phyloP scores from a whole-genome alignment of 2,329 filamentous ascomycete species.

The Diplodia intermedia region DNA sequence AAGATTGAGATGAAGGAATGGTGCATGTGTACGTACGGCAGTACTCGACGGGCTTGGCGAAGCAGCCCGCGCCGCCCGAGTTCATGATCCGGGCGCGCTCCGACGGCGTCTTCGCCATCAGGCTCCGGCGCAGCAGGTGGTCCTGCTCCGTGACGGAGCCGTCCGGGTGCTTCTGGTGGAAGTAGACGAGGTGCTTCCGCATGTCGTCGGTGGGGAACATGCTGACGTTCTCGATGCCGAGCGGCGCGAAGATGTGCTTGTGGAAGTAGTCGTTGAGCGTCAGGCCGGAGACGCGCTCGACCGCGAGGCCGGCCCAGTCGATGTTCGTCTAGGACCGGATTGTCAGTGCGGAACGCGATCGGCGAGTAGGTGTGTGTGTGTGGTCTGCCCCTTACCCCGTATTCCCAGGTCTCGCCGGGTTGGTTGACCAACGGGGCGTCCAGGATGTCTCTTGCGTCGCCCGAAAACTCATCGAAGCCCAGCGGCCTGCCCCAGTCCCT shows the following conservation, averaged over 20 bases:
- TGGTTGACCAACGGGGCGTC: conserved; percentile 65
- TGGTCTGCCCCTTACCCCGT: conserved; percentile 48
- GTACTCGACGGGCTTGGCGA: conserved; percentile 66
- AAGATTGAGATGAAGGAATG: neutral
- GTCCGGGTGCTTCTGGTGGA: conserved; percentile 61
- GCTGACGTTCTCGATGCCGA: conserved; percentile 58
- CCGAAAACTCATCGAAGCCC: conserved; percentile 65
- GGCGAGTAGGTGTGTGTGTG: neutral
- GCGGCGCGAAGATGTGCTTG: conserved; percentile 55
- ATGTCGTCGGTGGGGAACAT: conserved; percentile 65
- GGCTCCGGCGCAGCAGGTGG: conserved; percentile 58
- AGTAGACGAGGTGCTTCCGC: conserved; percentile 62
- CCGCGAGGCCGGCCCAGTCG: conserved; percentile 58
- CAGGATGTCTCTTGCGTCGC: conserved; percentile 59
- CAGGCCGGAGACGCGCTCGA: conserved; percentile 54
- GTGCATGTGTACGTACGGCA: conserved; percentile 52
- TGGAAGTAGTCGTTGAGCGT: conserved; percentile 56
- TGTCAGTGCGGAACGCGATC: no score
- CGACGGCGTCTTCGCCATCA: conserved; percentile 54
- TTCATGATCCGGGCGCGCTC: conserved; percentile 60
- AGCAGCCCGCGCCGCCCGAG: conserved; percentile 68
- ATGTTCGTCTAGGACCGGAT: conserved; percentile 53
- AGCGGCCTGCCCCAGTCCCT: conserved; percentile 54
- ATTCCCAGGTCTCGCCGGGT: conserved; percentile 68
- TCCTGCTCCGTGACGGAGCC: conserved; percentile 52